phyloP scores from a whole-genome alignment of 345 rosid species.

The Anastatica hierochuntica region DNA sequence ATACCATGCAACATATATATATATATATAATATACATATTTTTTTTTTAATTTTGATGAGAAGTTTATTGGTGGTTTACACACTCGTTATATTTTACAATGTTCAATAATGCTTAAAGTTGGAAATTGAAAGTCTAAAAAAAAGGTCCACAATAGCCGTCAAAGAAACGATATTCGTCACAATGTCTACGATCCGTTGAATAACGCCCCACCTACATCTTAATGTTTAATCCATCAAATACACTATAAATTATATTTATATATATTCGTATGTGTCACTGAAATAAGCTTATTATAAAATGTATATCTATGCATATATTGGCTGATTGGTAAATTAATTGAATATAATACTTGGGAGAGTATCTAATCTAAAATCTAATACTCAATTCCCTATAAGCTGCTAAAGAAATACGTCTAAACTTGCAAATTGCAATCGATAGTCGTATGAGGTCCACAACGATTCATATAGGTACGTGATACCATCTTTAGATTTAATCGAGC shows the following conservation, averaged over 20 bases:
- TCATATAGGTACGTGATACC: conserved; percentile 1
- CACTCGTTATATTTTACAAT: too few relatives aligned
- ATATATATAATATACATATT: too few relatives aligned
- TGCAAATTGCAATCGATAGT: neutral
- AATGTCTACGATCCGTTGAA: conserved; percentile 25
- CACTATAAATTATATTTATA: neutral
- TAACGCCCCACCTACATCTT: conserved; percentile 8
- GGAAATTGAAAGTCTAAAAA: conserved; percentile 3
- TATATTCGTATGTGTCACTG: conserved; percentile 3
- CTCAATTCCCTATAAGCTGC: neutral
- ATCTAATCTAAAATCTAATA: neutral
- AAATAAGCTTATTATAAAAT: neutral
- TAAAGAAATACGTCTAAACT: neutral
- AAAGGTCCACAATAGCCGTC: conserved; percentile 26
- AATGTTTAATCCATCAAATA: neutral
- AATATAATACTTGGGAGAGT: neutral
- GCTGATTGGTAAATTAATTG: conserved; percentile 17
- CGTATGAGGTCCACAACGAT: conserved; percentile 4
- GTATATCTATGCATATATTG: neutral
- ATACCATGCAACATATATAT: too few relatives aligned
- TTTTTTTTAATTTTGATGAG: too few relatives aligned
- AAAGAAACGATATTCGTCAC: conserved; percentile 16
- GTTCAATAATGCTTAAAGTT: too few relatives aligned
- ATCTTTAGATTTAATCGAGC: neutral
- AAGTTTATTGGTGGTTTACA: too few relatives aligned